phyloP scores from a whole-genome alignment of 1,284 basidiomycete species.

The Cutaneotrichosporon cavernicola region DNA sequence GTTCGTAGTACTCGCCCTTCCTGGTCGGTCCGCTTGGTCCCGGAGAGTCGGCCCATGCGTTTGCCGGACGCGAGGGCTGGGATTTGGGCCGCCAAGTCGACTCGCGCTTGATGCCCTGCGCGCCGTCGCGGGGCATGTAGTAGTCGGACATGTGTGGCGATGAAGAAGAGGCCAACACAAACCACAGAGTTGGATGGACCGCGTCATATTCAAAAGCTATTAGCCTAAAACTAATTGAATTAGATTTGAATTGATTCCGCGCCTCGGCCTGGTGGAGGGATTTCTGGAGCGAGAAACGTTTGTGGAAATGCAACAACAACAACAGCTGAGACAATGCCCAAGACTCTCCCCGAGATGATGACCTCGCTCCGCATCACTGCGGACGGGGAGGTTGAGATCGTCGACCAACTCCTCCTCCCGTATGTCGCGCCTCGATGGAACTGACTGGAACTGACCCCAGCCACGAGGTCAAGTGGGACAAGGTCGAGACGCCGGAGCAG shows the following conservation, averaged over 20 bases:
- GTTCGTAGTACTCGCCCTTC: constrained; percentile 24
- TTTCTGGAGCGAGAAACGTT: constrained; percentile 11
- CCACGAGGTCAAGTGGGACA: constrained; percentile 71
- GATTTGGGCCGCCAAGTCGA: constrained; percentile 26
- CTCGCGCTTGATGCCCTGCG: constrained; percentile 22
- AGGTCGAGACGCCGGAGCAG: constrained; percentile 69
- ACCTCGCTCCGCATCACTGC: constrained; percentile 63
- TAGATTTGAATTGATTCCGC: constrained; percentile 3
- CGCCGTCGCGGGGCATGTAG: constrained; percentile 21
- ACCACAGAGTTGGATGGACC: not conserved
- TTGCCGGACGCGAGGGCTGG: constrained; percentile 10
- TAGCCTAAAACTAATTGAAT: not conserved
- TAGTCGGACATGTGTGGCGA: constrained; percentile 22
- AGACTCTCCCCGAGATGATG: constrained; percentile 53
- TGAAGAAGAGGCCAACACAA: not conserved
- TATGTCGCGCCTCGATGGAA: constrained; percentile 28
- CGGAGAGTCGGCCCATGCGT: constrained; percentile 21
- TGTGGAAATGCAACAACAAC: not conserved
- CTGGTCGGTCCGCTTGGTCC: constrained; percentile 11
- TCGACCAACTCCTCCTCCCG: constrained; percentile 80
- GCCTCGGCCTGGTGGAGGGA: constrained; percentile 12
- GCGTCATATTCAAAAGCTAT: not conserved
- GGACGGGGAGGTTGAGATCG: constrained; percentile 70
- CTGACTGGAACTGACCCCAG: constrained; percentile 24
- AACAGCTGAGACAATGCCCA: constrained; percentile 14